A percentile compares a stretch with the other conserved stretches of the same genome.
Conservation (phyloP, 139 green algal species). For the Yamagishiella unicocca region DNA sequence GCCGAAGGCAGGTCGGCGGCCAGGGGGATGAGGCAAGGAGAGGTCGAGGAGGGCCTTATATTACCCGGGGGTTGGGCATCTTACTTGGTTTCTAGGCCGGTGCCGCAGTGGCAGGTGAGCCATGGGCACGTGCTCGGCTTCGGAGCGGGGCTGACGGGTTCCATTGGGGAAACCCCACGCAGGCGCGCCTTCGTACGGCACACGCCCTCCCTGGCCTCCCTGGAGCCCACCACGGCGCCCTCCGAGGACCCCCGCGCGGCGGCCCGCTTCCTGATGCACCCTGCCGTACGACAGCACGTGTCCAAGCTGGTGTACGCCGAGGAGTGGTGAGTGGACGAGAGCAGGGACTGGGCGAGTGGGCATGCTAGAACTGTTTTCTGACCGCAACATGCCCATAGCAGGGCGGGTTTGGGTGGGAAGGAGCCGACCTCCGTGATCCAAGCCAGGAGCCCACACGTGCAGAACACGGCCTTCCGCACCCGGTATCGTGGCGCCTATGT, state of each 20-base stretch:
- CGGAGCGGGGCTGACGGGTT: too few relatives aligned
- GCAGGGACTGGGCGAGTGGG: too few relatives aligned
- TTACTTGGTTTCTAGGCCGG: not conserved
- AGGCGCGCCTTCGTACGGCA: not conserved
- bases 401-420: too few relatives aligned
- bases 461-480: too few relatives aligned
- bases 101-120: too few relatives aligned
- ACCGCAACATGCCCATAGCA: too few relatives aligned
- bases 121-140: too few relatives aligned
- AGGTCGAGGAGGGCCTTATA: not conserved
- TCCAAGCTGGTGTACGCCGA: constrained; percentile 64
- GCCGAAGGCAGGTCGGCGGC: not conserved
- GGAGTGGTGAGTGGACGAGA: constrained; percentile 34
- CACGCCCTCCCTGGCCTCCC: not conserved
- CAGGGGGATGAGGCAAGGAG: not conserved
- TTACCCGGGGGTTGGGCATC: not conserved
- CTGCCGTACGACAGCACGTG: constrained; percentile 64
- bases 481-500: too few relatives aligned
- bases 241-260: constrained; percentile 13
- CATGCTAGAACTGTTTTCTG: too few relatives aligned
- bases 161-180: too few relatives aligned
- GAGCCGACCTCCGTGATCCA: too few relatives aligned
- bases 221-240: constrained; percentile 25
- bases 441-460: too few relatives aligned
- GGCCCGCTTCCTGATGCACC: constrained; percentile 58